Conservation (phyloP, 306 rosid genomes). For the Dalbergia cultrata region DNA sequence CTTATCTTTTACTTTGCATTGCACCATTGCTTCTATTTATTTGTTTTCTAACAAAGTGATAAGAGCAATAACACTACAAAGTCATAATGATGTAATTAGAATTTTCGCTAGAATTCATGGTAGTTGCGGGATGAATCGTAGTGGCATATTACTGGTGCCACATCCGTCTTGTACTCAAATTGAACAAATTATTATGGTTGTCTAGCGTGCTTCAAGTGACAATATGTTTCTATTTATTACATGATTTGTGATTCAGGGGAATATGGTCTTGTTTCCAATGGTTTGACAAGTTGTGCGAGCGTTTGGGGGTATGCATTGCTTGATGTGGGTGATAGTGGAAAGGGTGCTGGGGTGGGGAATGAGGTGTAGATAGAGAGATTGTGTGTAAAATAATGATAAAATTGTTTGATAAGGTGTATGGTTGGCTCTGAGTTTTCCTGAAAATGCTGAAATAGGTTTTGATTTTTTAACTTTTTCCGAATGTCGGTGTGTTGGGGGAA, state of each 20-base stretch:
- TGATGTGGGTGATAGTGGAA: no score
- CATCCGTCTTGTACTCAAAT: no score
- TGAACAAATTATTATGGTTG: no score
- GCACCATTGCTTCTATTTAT: no score
- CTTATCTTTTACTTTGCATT: neutral
- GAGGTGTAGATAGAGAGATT: neutral
- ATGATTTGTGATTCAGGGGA: neutral
- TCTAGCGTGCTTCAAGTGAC: no score
- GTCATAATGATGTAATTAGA: no score
- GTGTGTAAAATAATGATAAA: neutral
- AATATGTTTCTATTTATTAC: neutral
- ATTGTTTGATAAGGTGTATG: neutral
- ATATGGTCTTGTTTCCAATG: neutral
- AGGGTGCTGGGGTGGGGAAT: neutral
- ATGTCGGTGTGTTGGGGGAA: neutral
- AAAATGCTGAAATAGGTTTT: neutral
- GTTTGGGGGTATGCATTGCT: neutral
- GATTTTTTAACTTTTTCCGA: constrained; percentile 4
- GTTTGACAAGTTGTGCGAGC: neutral
- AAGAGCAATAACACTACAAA: no score
- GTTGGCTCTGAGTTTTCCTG: neutral
- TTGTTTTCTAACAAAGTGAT: no score
- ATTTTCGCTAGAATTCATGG: no score
- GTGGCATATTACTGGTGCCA: no score
- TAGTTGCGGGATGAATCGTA: no score